Evolutionary conservation across 352 stramenopile species (phyloP), one percentile per base, ranked within the genome.

Genomic region (Phytophthora tubulina): DNA sequence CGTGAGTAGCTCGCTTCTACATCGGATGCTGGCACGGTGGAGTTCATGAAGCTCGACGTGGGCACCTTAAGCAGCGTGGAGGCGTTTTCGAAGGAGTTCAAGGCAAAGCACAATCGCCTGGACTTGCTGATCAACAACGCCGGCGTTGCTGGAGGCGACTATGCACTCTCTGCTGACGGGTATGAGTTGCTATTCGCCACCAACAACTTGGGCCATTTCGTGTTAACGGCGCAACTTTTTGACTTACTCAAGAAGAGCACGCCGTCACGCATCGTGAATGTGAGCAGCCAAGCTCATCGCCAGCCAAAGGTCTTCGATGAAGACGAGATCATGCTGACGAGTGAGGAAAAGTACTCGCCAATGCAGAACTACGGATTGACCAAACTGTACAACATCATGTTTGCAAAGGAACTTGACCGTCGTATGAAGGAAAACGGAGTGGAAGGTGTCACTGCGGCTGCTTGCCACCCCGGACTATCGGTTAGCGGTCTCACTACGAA

Each of bases 51-150:
- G 49, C 57, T 90, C 9, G 82, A 89, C 39, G 21, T 89, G 62
- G 67, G 68, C 39, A 66, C 69, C 27, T 31, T 86, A 13, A 62
- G 36, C 52, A 86, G 74, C 45, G 68, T 89, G 27, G 55, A 66
- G 4, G 52, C 14, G 4, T 90, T 90, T 54, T 49, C 64, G 3
- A 46, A 63, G 9, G 55, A 53, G 9, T 79, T 86, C 46, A 63
- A 45, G 38, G 13, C 39, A 4, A 46, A 46, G 7, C 39, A 46
- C 39, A 6, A 73, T 10, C 70, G 58, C 0, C 56, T 93, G 1
- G 75, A 91, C 55, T 10, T 90, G 33, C 73, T 92, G 7, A 67
- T 92, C 55, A 91, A 90, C 80, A 91, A 91, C 53, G 85, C 82
- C 13, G 46, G 46, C 5, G 46, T 53, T 41, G 72, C 81, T 9